A percentile compares a stretch with the other conserved stretches of the same genome.
Evolutionary conservation across 2,329 filamentous ascomycete genomes (phyloP).

Genomic region (Lachnellula hyalina): DNA sequence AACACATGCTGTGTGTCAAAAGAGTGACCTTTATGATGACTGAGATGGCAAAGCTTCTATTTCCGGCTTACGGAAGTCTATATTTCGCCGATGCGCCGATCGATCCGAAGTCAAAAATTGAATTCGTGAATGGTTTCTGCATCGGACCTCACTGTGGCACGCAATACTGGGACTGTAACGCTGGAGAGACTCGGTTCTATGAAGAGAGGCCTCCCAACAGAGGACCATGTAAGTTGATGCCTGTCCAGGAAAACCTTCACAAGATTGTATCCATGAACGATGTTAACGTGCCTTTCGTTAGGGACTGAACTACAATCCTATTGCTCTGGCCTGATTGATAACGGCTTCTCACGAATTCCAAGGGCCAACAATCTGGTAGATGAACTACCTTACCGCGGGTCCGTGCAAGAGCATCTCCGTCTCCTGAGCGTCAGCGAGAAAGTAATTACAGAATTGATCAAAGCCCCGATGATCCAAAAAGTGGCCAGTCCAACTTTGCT

Average conservation of each 20-base stretch:
- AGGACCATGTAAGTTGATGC: conserved; percentile 33
- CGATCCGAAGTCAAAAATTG: conserved; percentile 4
- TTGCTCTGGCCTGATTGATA: conserved; percentile 35
- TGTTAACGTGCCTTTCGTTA: conserved; percentile 11
- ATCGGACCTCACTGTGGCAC: conserved; percentile 30
- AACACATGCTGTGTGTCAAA: conserved; percentile 25
- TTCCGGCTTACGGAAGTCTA: conserved; percentile 34
- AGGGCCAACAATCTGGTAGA: conserved; percentile 14
- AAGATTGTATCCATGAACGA: too few relatives aligned
- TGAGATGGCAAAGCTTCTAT: conserved; percentile 24
- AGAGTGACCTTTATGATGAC: conserved; percentile 11
- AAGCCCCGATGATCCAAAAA: conserved; percentile 26
- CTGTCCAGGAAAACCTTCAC: too few relatives aligned
- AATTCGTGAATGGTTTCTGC: conserved; percentile 21
- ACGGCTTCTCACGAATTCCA: conserved; percentile 34
- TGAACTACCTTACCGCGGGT: conserved; percentile 31
- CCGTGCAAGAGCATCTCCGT: conserved; percentile 30
- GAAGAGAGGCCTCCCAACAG: conserved; percentile 26
- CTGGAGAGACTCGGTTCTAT: conserved; percentile 21
- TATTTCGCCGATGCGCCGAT: conserved; percentile 24
- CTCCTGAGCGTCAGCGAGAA: conserved; percentile 23
- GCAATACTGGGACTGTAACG: conserved; percentile 27
- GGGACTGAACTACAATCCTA: conserved; percentile 33
- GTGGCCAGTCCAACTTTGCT: conserved; percentile 22
- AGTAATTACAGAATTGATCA: conserved; percentile 15